These are phyloP conservation scores for Diutina sp. DNA, from an alignment of 1,139 yeast genomes.

Conservation along the genomic window DNA sequence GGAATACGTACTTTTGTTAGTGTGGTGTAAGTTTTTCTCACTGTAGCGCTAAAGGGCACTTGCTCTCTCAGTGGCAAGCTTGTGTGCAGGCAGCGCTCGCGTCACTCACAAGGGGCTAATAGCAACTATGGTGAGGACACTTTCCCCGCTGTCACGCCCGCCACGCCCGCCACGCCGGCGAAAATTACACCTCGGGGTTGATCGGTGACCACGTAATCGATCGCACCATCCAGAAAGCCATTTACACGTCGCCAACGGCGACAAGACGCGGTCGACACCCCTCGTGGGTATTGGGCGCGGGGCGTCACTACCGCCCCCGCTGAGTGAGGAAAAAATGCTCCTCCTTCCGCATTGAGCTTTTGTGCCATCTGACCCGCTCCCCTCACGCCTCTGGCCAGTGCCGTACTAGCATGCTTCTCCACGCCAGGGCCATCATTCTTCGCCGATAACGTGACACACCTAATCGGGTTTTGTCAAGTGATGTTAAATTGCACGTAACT, in stretches of 20 bases:
- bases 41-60: neutral
- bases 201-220: too few relatives aligned
- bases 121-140: neutral
- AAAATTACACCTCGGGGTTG: neutral
- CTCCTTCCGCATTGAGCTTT: neutral
- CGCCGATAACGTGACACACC: too few relatives aligned
- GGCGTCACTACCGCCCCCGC: neutral
- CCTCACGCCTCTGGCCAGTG: neutral
- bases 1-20: conserved; percentile 2
- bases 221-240: too few relatives aligned
- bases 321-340: neutral
- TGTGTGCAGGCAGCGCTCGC: neutral
- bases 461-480: too few relatives aligned
- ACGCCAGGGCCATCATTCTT: too few relatives aligned
- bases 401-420: too few relatives aligned
- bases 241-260: too few relatives aligned
- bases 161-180: neutral
- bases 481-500: too few relatives aligned
- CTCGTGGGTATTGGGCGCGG: neutral
- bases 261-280: neutral
- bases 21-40: neutral
- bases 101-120: neutral
- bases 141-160: neutral
- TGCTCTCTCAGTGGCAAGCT: neutral
- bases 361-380: neutral